These are phyloP conservation scores for Geranium rotundifolium DNA, from an alignment of 345 rosid genomes.

Conservation along the genomic window DNA sequence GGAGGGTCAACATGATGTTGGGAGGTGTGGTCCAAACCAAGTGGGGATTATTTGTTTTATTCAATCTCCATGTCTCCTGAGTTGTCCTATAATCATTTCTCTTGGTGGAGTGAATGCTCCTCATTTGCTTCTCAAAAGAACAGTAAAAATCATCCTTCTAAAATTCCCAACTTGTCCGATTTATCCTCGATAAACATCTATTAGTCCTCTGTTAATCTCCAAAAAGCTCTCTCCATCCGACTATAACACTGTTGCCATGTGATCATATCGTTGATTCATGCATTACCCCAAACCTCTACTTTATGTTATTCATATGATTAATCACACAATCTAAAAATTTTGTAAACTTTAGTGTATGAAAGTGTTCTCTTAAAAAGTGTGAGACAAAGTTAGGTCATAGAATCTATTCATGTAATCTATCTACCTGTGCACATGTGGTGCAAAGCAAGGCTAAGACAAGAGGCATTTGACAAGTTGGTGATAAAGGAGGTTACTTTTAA, in stretches of 20 bases:
- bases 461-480: background rate
- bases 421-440: slow-evolving; percentile 1
- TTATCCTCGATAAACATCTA: too few species aligned
- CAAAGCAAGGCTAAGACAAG: slow-evolving; percentile 11
- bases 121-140: slow-evolving; percentile 10
- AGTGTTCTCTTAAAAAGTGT: background rate
- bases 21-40: slow-evolving; percentile 15
- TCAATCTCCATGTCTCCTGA: slow-evolving; percentile 32
- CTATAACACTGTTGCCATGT: slow-evolving; percentile 5
- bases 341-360: slow-evolving; percentile 9
- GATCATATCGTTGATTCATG: slow-evolving; percentile 1
- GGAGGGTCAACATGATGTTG: slow-evolving; percentile 12
- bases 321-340: background rate
- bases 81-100: slow-evolving; percentile 34
- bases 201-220: background rate
- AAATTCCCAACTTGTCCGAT: too few species aligned
- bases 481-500: background rate
- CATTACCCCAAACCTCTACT: background rate
- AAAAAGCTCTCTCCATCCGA: background rate
- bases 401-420: too few species aligned
- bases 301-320: slow-evolving; percentile 5
- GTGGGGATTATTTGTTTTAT: slow-evolving; percentile 27
- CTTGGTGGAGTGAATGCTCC: slow-evolving; percentile 16
- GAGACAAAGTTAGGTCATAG: too few species aligned
- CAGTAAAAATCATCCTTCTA: slow-evolving; percentile 2